A percentile compares a stretch with the other conserved stretches of the same genome.
Conservation (phyloP, 1,139 yeast genomes). For the Lodderomyces orthopsilosis region DNA sequence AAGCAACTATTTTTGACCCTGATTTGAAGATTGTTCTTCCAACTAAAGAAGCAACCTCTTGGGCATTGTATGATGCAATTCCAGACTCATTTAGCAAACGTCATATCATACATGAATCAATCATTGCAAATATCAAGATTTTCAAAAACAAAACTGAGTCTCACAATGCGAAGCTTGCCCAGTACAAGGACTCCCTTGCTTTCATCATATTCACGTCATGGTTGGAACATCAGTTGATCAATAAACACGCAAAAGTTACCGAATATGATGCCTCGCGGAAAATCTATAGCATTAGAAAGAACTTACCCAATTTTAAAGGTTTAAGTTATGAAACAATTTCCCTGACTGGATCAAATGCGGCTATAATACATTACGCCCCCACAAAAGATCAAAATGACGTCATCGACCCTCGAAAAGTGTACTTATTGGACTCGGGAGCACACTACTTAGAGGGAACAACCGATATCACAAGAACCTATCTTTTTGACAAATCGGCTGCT, state of each 20-base stretch:
- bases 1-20: slow-evolving; percentile 18
- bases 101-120: slow-evolving; percentile 27
- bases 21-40: slow-evolving; percentile 30
- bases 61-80: slow-evolving; percentile 31
- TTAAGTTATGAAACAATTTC: slow-evolving; percentile 55
- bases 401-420: slow-evolving; percentile 43
- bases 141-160: slow-evolving; percentile 40
- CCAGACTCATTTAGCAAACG: slow-evolving; percentile 30
- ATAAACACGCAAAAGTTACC: slow-evolving; percentile 23
- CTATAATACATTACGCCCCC: slow-evolving; percentile 57
- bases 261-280: slow-evolving; percentile 47
- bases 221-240: slow-evolving; percentile 37
- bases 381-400: slow-evolving; percentile 35
- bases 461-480: slow-evolving; percentile 54
- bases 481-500: slow-evolving; percentile 32
- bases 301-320: slow-evolving; percentile 48
- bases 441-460: slow-evolving; percentile 61
- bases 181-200: slow-evolving; percentile 43
- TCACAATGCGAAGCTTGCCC: slow-evolving; percentile 40
- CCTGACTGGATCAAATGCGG: slow-evolving; percentile 53
- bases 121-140: slow-evolving; percentile 35
- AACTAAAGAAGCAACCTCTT: slow-evolving; percentile 27
- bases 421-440: slow-evolving; percentile 53
- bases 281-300: slow-evolving; percentile 38
- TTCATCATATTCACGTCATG: slow-evolving; percentile 41